Conservation (phyloP, 1,284 basidiomycete species). For the Irpex sp. region DNA sequence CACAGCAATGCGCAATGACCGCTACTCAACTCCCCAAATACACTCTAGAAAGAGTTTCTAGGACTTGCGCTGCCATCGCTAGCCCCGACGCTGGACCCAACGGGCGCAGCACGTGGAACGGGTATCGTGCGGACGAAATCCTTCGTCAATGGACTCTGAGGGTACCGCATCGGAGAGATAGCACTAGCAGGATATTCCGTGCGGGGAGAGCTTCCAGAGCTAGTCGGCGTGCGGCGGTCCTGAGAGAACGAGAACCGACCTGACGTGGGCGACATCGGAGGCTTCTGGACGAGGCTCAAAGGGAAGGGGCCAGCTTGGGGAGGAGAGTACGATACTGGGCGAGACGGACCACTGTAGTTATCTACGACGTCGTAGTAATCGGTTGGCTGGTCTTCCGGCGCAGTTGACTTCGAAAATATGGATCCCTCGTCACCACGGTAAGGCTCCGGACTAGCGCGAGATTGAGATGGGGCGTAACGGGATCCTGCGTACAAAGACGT, state of each 20-base stretch:
- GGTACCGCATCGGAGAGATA: slow-evolving; percentile 3
- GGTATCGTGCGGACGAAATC: neutral
- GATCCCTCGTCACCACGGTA: neutral
- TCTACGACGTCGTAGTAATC: neutral
- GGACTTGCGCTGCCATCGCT: neutral
- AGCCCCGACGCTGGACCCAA: neutral
- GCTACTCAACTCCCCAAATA: neutral
- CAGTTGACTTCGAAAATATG: neutral
- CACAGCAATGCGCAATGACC: neutral
- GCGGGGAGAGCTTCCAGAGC: neutral
- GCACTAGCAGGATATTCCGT: slow-evolving; percentile 8
- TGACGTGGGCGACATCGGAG: neutral
- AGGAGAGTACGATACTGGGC: neutral
- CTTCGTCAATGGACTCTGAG: slow-evolving; percentile 8
- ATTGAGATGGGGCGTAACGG: neutral
- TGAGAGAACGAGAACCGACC: neutral
- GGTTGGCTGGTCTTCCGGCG: neutral
- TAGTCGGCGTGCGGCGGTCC: neutral
- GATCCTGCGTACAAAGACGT: neutral
- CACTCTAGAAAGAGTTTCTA: neutral
- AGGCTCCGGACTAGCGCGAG: neutral
- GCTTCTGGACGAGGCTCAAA: neutral
- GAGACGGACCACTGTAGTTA: neutral
- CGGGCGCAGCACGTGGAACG: neutral
- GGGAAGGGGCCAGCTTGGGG: neutral